Evolutionary conservation across 192 early-diverging fungal species (phyloP), one percentile per base, ranked within the genome.

Genomic region (Rhizophagus clarus): DNA sequence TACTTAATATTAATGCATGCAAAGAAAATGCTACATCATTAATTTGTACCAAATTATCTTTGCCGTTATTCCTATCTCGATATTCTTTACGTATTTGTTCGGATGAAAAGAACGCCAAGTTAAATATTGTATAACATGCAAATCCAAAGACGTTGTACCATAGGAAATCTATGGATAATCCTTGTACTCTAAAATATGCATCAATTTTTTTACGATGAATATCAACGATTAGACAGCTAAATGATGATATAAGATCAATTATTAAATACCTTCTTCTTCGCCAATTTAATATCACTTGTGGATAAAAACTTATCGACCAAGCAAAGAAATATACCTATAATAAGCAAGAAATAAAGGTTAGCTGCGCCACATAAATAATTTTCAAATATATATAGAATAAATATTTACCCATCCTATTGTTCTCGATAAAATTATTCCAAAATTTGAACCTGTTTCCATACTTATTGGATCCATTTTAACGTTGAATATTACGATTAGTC

Each of bases 301-400:
- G 96, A 81, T 96, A 98, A 80, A 98, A 98, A 81, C 90, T 92
- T 32, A 94, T 85, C 1, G 93, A 94, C 97, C 97, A 98, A 29
- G 96, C 93, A 8, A 89, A 64, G 82, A 96, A 95, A 85, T 96
- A 97, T 4, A 75, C 64, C 85, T 81, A 81, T 66, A 29, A 29
- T 12, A 20, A 5, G 20, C 2, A 22, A 34, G 42, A 45, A 45
- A 45, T 1, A 2, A 12, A 12, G 9, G 42, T 45, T 45, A 45
- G 2, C 42, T 45, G 11, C 42, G 42, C 11, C 42, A 14, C 42
- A 12, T 45, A 2, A 5, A 12, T 10, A 5, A 12, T 10, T 45
- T 12, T 12, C 11, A 45, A 12, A 45, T 12, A 45, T 12, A 12
- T 14, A 12, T 12, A 22, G 6, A 56, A 56, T 22, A 22, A 6